Base-by-base conservation (phyloP, 2,329 filamentous ascomycete species). In the Colletotrichum spinosum region DNA sequence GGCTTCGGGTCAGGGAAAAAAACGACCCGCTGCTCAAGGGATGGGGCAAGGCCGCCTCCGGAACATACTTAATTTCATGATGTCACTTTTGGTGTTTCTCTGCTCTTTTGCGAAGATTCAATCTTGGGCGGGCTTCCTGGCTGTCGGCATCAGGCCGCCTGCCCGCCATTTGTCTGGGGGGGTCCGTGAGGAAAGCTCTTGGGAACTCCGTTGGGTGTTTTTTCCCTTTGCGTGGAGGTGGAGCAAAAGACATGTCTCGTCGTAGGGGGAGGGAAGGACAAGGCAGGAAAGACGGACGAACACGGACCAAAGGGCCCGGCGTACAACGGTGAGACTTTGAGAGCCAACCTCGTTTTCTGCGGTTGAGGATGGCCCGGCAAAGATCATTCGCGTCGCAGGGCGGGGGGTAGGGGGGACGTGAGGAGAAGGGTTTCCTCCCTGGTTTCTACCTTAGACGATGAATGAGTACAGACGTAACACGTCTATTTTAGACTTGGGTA, bases 41-140 rank as follows among this genome's bases (percentile, higher is more conserved):
- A 63, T 57, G 53, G 59, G 58, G 59, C 52, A n/a, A 62, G 48
- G 59, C 53, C 37, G 59, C 63, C 63, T 37, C 42, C 41, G 63
- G 59, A 63, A 66, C 63, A 66, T 66, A 66, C 59, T 66, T 66
- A 66, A 66, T 66, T 66, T 66, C 59, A 66, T 57, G 63, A 66
- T 66, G 59, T 57, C 59, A 57, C 52, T 54, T 55, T 49, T 52
- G 25, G 45, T 55, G 44, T 51, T 61, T 58, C 39, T 51, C 42
- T 60, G 37, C 50, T 64, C 49, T 60, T 33, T 39, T 44, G 51
- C 57, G 58, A 55, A 42, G 57, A 55, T 17, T 33, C 39, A 46
- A 12, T 55, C 57, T 61, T 42, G 45, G 42, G 38, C 38, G 39
- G 55, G 53, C 12, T n/a, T 25, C 11, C 17, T 33, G 4, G 45